Conservation (phyloP, 2,329 filamentous ascomycete genomes). For the Emmonsia crescens region DNA sequence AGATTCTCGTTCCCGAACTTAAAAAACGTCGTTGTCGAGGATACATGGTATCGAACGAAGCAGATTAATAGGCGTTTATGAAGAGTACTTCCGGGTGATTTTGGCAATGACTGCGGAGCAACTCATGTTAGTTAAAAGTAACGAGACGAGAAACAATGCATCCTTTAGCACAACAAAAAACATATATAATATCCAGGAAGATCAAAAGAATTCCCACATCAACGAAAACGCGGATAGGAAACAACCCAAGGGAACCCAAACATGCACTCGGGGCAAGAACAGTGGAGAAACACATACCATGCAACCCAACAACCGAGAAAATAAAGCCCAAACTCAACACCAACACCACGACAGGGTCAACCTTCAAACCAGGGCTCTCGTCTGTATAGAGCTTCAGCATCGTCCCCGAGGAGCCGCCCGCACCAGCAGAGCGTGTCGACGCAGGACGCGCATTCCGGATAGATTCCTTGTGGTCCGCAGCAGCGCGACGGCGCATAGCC, state of each 20-base stretch:
- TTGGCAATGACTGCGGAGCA: constrained; percentile 71
- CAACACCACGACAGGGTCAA: constrained; percentile 94
- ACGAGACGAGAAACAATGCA: not conserved
- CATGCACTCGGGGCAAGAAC: not conserved
- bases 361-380: constrained; percentile 92
- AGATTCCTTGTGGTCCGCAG: constrained; percentile 95
- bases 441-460: constrained; percentile 85
- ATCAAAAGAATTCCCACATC: not conserved
- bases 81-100: constrained; percentile 74
- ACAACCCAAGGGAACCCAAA: not conserved
- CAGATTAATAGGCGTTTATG: constrained; percentile 26
- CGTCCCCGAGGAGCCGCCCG: constrained; percentile 90
- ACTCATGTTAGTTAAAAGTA: constrained; percentile 14
- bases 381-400: constrained; percentile 99
- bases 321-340: constrained; percentile 97
- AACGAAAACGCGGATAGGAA: not conserved
- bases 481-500: constrained; percentile 87
- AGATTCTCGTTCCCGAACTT: not conserved
- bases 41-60: constrained; percentile 1
- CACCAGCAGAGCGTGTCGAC: constrained; percentile 86
- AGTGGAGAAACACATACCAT: constrained; percentile 56
- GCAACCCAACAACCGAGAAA: constrained; percentile 93
- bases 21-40: not conserved
- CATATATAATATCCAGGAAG: not conserved
- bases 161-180: not conserved